These are phyloP conservation scores for Fraxinus pennsylvanica DNA, from an alignment of 257 asterid genomes.

Conservation along the genomic window DNA sequence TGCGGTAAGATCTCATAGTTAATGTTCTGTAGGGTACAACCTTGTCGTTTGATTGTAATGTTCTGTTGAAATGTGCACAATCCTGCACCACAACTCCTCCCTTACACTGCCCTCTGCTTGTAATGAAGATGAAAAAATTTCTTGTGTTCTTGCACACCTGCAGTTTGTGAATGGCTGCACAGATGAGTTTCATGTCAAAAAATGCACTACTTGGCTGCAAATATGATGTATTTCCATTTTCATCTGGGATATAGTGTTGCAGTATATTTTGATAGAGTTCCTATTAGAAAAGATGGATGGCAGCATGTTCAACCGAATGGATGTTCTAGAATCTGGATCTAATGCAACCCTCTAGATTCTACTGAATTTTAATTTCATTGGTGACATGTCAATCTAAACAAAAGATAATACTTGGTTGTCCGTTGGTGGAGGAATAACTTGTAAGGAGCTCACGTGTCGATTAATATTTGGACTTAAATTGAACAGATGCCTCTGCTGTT, in stretches of 20 bases:
- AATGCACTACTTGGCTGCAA: background rate
- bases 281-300: background rate
- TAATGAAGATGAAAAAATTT: background rate
- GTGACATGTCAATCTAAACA: background rate
- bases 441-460: background rate
- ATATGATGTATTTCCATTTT: background rate
- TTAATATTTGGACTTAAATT: background rate
- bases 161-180: background rate
- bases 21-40: background rate
- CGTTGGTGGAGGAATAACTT: background rate
- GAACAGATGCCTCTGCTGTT: background rate
- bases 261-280: background rate
- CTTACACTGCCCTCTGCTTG: background rate
- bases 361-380: background rate
- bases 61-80: background rate
- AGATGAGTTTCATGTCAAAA: background rate
- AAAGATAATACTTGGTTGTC: background rate
- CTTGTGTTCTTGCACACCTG: background rate
- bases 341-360: background rate
- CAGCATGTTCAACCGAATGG: background rate
- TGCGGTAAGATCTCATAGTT: constrained; percentile 61
- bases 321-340: background rate
- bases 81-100: background rate
- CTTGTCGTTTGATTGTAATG: constrained; percentile 7
- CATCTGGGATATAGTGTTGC: background rate